phyloP scores from a whole-genome alignment of 164 flowering plant genomes.

The Liriodendron chinense region DNA sequence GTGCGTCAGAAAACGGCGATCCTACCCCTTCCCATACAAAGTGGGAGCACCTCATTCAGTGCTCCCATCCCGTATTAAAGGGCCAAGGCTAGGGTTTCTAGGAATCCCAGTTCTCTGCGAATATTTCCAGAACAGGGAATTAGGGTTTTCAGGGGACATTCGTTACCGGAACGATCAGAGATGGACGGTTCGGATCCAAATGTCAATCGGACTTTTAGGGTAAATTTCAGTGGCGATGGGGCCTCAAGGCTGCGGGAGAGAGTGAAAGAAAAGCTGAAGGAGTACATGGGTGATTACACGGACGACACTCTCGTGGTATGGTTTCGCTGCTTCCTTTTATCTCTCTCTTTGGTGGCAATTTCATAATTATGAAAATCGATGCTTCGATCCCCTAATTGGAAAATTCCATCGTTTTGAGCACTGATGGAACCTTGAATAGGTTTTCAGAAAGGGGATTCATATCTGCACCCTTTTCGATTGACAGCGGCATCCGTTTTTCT shows the following conservation, averaged over 20 bases:
- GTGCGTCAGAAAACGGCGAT: background rate
- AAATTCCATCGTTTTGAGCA: background rate
- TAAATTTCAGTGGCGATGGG: constrained; percentile 61
- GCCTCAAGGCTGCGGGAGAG: constrained; percentile 43
- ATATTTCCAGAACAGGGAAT: background rate
- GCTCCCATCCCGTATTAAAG: background rate
- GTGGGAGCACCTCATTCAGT: background rate
- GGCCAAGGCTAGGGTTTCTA: constrained; percentile 1
- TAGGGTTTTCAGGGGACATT: background rate
- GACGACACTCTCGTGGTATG: constrained; percentile 93
- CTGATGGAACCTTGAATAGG: background rate
- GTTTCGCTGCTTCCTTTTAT: background rate
- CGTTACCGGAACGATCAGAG: background rate
- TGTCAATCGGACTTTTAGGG: constrained; percentile 54
- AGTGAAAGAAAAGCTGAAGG: constrained; percentile 69
- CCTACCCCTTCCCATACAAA: background rate
- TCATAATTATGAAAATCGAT: background rate
- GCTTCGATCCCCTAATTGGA: background rate
- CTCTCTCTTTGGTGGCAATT: background rate
- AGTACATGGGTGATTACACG: constrained; percentile 90
- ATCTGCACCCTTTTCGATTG: no score
- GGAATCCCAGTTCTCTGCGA: background rate
- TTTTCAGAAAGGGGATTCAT: no score
- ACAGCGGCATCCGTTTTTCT: no score
- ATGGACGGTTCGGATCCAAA: constrained; percentile 45